Percentiles rank a stretch among this genome's conserved stretches.
Evolutionary conservation across 2,329 filamentous ascomycete genomes (phyloP).

Genomic region (Aureobasidium subglaciale): DNA sequence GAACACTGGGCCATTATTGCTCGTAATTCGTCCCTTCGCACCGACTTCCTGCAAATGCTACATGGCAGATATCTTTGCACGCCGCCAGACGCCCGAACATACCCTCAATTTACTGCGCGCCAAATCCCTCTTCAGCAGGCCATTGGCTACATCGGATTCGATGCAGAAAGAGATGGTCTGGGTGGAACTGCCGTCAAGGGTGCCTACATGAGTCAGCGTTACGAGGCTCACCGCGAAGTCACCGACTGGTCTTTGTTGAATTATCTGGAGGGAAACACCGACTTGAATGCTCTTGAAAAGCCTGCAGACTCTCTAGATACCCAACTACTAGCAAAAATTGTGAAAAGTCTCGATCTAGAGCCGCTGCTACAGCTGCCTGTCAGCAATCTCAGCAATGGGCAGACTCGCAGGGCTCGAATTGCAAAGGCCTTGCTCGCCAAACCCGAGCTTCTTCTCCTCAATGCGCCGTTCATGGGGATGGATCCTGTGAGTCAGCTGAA

Average conservation of each 20-base stretch:
- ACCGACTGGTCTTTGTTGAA: conserved; percentile 80
- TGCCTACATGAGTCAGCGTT: conserved; percentile 80
- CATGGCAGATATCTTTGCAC: conserved; percentile 67
- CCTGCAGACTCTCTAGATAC: conserved; percentile 40
- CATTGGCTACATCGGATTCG: conserved; percentile 87
- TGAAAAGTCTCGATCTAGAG: conserved; percentile 61
- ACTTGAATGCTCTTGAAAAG: conserved; percentile 65
- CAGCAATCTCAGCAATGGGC: conserved; percentile 86
- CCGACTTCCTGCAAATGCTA: conserved; percentile 72
- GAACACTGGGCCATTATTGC: conserved; percentile 73
- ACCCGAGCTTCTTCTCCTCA: conserved; percentile 76
- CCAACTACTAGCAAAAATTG: conserved; percentile 53
- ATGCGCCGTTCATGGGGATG: conserved; percentile 94
- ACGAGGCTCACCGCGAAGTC: conserved; percentile 78
- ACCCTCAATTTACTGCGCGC: conserved; percentile 62
- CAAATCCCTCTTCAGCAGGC: conserved; percentile 58
- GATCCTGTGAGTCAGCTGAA: conserved; percentile 73
- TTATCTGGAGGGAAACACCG: conserved; percentile 74
- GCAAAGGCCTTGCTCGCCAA: conserved; percentile 72
- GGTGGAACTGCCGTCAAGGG: conserved; percentile 55
- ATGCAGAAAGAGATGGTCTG: conserved; percentile 57
- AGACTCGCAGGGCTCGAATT: conserved; percentile 79
- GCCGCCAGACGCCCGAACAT: conserved; percentile 68
- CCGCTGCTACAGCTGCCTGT: conserved; percentile 73
- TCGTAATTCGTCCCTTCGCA: conserved; percentile 70